These are phyloP conservation scores for Delphinella strobiligena DNA, from an alignment of 2,329 filamentous ascomycete species.

Conservation along the genomic window DNA sequence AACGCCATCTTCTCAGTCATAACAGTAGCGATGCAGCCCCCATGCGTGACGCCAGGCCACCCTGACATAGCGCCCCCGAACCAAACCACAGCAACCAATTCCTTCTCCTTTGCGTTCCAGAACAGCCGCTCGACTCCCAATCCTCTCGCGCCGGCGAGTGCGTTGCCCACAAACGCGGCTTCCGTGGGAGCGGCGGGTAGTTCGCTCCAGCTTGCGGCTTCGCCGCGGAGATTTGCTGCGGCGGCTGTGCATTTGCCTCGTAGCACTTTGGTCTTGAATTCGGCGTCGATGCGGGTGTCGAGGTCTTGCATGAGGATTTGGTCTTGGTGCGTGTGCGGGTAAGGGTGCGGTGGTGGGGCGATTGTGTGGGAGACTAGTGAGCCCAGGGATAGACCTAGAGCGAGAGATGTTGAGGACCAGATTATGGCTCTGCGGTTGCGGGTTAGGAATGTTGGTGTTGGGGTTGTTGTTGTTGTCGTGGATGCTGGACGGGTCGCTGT, in stretches of 20 bases:
- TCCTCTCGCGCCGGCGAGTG: slow-evolving; percentile 27
- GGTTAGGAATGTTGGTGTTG: slow-evolving; percentile 10
- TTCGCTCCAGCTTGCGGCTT: slow-evolving; percentile 9
- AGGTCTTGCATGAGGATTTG: slow-evolving; percentile 28
- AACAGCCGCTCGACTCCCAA: slow-evolving; percentile 49
- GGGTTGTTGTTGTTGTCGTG: too few species aligned
- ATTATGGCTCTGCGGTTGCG: slow-evolving; percentile 13
- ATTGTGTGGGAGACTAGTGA: slow-evolving; percentile 29
- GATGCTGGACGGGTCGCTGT: too few species aligned
- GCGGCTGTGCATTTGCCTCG: slow-evolving; percentile 29
- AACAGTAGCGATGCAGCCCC: slow-evolving; percentile 55
- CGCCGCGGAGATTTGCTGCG: slow-evolving; percentile 9
- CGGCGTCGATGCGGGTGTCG: slow-evolving; percentile 29
- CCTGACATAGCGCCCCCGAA: slow-evolving; percentile 54
- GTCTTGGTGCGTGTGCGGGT: slow-evolving; percentile 31
- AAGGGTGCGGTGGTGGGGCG: slow-evolving; percentile 31
- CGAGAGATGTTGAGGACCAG: slow-evolving; percentile 25
- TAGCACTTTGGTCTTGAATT: slow-evolving; percentile 38
- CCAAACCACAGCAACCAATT: slow-evolving; percentile 52
- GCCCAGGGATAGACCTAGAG: slow-evolving; percentile 30
- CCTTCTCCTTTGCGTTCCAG: slow-evolving; percentile 46
- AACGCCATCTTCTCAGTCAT: slow-evolving; percentile 59
- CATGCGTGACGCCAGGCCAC: slow-evolving; percentile 62
- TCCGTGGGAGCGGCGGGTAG: slow-evolving; percentile 1
- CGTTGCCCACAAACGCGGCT: slow-evolving; percentile 15